phyloP scores from a whole-genome alignment of 1,139 yeast species.

The Groenewaldozyma auringiensis region DNA sequence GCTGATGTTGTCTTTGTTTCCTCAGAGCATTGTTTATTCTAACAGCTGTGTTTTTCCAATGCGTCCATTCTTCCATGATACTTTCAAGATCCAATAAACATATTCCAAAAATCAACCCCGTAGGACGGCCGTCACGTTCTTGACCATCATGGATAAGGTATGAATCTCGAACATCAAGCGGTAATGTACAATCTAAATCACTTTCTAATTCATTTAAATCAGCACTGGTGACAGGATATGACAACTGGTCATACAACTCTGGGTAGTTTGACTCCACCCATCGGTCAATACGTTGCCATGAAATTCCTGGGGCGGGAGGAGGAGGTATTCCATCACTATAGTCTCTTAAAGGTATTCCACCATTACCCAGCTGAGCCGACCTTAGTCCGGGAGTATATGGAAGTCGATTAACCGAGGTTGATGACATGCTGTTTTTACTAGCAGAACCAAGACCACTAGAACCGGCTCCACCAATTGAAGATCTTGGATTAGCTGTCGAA shows the following conservation, averaged over 20 bases:
- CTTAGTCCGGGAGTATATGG: constrained; percentile 34
- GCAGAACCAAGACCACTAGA: neutral
- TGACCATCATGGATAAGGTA: constrained; percentile 77
- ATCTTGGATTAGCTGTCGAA: neutral
- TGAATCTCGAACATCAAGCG: constrained; percentile 69
- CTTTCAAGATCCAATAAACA: constrained; percentile 64
- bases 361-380: constrained; percentile 30
- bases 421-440: constrained; percentile 10
- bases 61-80: constrained; percentile 58
- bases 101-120: constrained; percentile 68
- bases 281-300: constrained; percentile 67
- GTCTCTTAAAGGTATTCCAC: constrained; percentile 42
- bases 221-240: constrained; percentile 63
- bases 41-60: constrained; percentile 65
- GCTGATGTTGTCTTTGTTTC: constrained; percentile 8
- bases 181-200: constrained; percentile 59
- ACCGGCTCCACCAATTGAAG: neutral
- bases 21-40: constrained; percentile 23
- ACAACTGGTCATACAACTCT: constrained; percentile 65
- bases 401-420: constrained; percentile 20
- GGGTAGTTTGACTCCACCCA: constrained; percentile 78
- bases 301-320: constrained; percentile 58
- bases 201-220: constrained; percentile 72
- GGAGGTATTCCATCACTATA: constrained; percentile 50
- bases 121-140: constrained; percentile 64